A percentile compares a stretch with the other conserved stretches of the same genome.
These are phyloP conservation scores for Rossbeevera mucosa DNA, from an alignment of 768 basidiomycete species.

Conservation along the genomic window DNA sequence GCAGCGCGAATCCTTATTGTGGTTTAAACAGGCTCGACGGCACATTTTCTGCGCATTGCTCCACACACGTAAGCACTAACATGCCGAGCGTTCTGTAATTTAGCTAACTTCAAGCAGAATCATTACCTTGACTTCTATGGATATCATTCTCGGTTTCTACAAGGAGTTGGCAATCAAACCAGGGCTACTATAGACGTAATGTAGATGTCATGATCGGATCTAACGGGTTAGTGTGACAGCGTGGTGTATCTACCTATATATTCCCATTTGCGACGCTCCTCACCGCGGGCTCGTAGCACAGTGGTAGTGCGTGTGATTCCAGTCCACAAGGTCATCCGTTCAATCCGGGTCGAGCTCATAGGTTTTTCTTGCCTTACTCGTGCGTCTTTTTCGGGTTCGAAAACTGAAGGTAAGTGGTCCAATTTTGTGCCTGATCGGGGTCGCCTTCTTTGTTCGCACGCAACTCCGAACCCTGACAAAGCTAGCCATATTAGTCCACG, in stretches of 20 bases:
- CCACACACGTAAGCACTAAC: slow-evolving; percentile 71
- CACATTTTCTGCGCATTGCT: slow-evolving; percentile 88
- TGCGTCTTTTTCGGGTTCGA: neutral
- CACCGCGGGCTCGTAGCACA: slow-evolving; percentile 22
- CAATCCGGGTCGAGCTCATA: slow-evolving; percentile 39
- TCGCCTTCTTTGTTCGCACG: neutral
- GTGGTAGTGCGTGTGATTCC: slow-evolving; percentile 36
- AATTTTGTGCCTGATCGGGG: neutral
- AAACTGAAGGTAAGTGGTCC: neutral
- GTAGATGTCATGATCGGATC: neutral
- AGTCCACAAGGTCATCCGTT: slow-evolving; percentile 44
- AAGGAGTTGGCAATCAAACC: slow-evolving; percentile 34
- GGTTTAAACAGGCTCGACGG: slow-evolving; percentile 66
- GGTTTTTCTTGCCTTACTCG: neutral
- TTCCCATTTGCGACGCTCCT: neutral
- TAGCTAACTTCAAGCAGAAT: slow-evolving; percentile 46
- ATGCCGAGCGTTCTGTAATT: neutral
- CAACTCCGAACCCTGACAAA: neutral
- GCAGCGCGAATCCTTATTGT: neutral
- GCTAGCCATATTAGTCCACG: neutral
- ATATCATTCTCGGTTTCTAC: slow-evolving; percentile 68
- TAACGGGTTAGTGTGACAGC: neutral
- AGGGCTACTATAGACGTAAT: slow-evolving; percentile 9
- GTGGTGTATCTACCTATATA: neutral
- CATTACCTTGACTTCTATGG: slow-evolving; percentile 86